Percentiles rank a stretch among this genome's conserved stretches.
These are phyloP conservation scores for Metarhizium guizhouense DNA, from an alignment of 2,329 filamentous ascomycete genomes.

Conservation along the genomic window DNA sequence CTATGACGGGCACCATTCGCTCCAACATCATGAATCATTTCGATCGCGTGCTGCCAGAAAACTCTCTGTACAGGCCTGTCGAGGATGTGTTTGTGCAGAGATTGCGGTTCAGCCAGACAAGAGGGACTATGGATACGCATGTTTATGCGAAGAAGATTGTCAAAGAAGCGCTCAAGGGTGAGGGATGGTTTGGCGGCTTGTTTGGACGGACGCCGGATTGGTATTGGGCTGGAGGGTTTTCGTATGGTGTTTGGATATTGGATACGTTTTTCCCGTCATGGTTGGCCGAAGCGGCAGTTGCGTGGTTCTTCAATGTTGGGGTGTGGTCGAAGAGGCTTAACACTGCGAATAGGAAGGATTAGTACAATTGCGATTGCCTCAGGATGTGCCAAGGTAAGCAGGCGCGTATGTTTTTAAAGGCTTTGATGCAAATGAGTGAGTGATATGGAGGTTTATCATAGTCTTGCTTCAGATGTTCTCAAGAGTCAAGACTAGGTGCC, in stretches of 20 bases:
- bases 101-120: slow-evolving; percentile 39
- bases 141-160: slow-evolving; percentile 35
- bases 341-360: not conserved
- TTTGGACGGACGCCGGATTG: slow-evolving; percentile 24
- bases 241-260: slow-evolving; percentile 18
- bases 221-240: slow-evolving; percentile 25
- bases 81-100: slow-evolving; percentile 36
- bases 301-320: slow-evolving; percentile 20
- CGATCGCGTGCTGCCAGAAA: slow-evolving; percentile 31
- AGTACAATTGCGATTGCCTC: not conserved
- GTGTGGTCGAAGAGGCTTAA: slow-evolving; percentile 14
- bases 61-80: slow-evolving; percentile 38
- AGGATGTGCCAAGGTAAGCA: not conserved
- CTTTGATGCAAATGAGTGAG: too few species aligned
- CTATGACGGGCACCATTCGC: slow-evolving; percentile 43
- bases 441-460: too few species aligned
- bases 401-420: too few species aligned
- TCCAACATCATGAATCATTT: slow-evolving; percentile 38
- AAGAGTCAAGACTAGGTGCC: too few species aligned
- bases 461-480: too few species aligned
- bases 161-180: slow-evolving; percentile 29
- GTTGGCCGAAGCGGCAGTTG: slow-evolving; percentile 19
- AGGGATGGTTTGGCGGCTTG: slow-evolving; percentile 24
- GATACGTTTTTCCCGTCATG: slow-evolving; percentile 15
- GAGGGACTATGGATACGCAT: slow-evolving; percentile 33